Evolutionary conservation across 1,139 yeast species (phyloP).

Genomic region (Hemisphaericaspora xylofermentans): DNA sequence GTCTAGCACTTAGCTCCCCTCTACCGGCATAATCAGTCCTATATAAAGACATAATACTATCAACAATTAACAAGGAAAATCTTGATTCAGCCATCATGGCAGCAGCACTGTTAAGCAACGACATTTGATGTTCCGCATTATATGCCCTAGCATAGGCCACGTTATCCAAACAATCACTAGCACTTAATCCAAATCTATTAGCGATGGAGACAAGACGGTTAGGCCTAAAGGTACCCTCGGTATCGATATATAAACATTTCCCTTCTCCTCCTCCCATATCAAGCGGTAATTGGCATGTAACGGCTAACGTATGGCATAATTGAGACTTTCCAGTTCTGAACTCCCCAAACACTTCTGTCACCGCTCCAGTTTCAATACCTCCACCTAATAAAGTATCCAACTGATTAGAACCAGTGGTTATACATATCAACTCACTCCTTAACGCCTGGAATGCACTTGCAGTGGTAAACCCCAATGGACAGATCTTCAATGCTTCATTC

Average conservation of each 20-base stretch:
- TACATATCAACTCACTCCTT: constrained; percentile 84
- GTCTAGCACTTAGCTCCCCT: constrained; percentile 95
- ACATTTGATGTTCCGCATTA: constrained; percentile 94
- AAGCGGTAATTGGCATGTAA: constrained; percentile 93
- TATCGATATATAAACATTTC: constrained; percentile 91
- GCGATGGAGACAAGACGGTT: constrained; percentile 87
- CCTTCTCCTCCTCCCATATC: constrained; percentile 99
- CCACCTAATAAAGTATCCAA: constrained; percentile 93
- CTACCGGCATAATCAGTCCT: constrained; percentile 95
- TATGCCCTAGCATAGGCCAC: constrained; percentile 98
- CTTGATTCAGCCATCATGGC: constrained; percentile 96
- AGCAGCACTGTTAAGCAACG: constrained; percentile 85
- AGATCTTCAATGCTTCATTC: constrained; percentile 79
- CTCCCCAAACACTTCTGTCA: constrained; percentile 96
- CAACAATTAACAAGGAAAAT: constrained; percentile 79
- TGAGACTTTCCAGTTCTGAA: constrained; percentile 98
- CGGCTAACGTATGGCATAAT: constrained; percentile 93
- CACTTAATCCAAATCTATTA: constrained; percentile 85
- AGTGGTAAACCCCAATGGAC: constrained; percentile 96
- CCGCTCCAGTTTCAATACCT: constrained; percentile 95
- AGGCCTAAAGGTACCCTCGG: constrained; percentile 97
- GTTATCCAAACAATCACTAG: constrained; percentile 92
- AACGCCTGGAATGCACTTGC: constrained; percentile 93
- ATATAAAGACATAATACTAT: constrained; percentile 93
- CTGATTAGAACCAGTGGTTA: constrained; percentile 94